Evolutionary conservation across 1,139 yeast genomes (phyloP).

Genomic region (Saccharomycopsis crataegensis): DNA sequence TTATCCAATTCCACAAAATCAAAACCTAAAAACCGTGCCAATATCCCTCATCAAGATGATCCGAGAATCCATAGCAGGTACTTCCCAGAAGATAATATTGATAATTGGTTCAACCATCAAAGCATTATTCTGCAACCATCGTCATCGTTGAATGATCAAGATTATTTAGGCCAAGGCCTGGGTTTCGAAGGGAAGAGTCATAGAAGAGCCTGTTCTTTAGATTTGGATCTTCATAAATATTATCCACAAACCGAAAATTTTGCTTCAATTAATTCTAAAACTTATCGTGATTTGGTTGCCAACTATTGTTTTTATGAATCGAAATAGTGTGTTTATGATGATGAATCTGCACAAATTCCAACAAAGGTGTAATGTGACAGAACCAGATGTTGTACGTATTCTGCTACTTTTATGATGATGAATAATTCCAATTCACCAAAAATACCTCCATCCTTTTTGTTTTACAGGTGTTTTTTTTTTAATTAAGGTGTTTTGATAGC

Average conservation of each 20-base stretch:
- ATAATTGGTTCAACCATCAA: slow-evolving; percentile 5
- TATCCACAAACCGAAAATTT: neutral
- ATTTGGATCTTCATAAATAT: neutral
- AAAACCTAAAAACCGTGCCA: neutral
- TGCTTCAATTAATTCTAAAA: neutral
- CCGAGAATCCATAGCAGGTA: neutral
- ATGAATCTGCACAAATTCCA: too few species aligned
- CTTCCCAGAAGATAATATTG: slow-evolving; percentile 6
- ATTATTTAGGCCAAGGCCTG: neutral
- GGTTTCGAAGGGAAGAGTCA: neutral
- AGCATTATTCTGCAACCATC: neutral
- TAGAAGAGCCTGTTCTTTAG: neutral
- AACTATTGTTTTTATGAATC: slow-evolving; percentile 16
- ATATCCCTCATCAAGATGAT: neutral
- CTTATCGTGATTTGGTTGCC: slow-evolving; percentile 14
- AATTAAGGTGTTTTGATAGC: too few species aligned
- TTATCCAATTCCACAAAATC: neutral
- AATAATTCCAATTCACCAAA: too few species aligned
- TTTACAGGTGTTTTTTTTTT: too few species aligned
- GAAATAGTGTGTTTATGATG: too few species aligned
- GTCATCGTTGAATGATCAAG: neutral
- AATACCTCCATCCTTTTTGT: too few species aligned
- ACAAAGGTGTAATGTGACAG: too few species aligned
- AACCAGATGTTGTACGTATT: too few species aligned
- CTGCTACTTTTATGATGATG: too few species aligned